Evolutionary conservation across 257 asterid genomes (phyloP).

Genomic region (Solanum verrucosum): DNA sequence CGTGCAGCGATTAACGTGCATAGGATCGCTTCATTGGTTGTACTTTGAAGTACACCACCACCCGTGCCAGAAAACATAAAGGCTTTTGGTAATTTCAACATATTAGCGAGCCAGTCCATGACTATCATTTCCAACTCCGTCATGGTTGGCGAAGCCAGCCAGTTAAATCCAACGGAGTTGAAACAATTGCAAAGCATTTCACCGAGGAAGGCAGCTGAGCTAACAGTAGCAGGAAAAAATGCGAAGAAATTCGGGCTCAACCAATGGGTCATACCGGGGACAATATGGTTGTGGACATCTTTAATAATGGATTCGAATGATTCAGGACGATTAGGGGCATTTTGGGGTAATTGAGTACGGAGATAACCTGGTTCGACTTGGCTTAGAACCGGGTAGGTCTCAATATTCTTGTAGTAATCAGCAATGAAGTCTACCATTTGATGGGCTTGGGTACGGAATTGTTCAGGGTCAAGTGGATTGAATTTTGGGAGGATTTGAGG

Average conservation of each 20-base stretch:
- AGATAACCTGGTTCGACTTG: conserved; percentile 57
- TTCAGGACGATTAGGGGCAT: conserved; percentile 14
- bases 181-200: conserved; percentile 25
- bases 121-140: conserved; percentile 31
- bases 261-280: conserved; percentile 29
- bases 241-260: conserved; percentile 27
- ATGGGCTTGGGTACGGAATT: conserved; percentile 17
- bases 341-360: conserved; percentile 5
- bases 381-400: conserved; percentile 75
- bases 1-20: conserved; percentile 18
- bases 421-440: conserved; percentile 94
- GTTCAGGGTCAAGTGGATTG: conserved; percentile 22
- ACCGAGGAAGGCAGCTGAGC: conserved; percentile 18
- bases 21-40: conserved; percentile 21
- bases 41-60: conserved; percentile 21
- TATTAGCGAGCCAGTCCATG: conserved; percentile 19
- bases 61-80: conserved; percentile 24
- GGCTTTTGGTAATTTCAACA: conserved; percentile 14
- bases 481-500: background rate
- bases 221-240: conserved; percentile 23
- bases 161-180: conserved; percentile 24
- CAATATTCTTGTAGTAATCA: conserved; percentile 80
- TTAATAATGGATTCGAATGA: conserved; percentile 4
- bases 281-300: conserved; percentile 7
- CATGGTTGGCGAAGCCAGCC: conserved; percentile 21